Evolutionary conservation across 371 early-diverging fungal species (phyloP), one percentile per base, ranked within the genome.

Genomic region (Circinella minor): DNA sequence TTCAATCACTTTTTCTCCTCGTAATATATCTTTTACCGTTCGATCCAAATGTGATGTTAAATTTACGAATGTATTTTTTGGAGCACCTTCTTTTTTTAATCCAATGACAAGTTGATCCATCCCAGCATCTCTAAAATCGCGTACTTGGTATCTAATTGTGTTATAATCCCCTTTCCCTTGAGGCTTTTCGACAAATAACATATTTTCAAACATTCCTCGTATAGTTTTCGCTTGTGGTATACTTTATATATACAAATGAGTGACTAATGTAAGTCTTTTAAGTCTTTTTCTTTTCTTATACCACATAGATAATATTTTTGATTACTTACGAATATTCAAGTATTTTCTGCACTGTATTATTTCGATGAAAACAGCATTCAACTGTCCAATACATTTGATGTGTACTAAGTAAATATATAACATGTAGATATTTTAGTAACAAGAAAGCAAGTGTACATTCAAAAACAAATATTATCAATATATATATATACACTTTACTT

Each of bases 301-400:
- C 2, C 27, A 27, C 27, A 27, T 27, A 27, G 27, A 27, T 27
- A 1, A 27, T 27, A 27, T 27, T 27, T 27, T 27, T 27, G 27
- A 27, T 27, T 34, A 63, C 77, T 72, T 75, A 82, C 77, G 74
- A 74, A 54, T 83, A 81, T 17, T 80, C 77, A 43, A 83, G 57
- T 14, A 78, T 72, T 20, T 71, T 68, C 36, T 83, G 70, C 18
- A 64, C 65, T 14, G 67, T 61, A 34, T 63, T 69, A 17, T 65
- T 39, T 14, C 49, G 55, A 67, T 72, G 72, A 57, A 80, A 82
- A 15, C 67, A 68, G 9, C 70, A 74, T 70, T 83, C 84, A 1
- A 81, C 48, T 3, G 84, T 71, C 84, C 84, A 83, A 59, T 74
- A 79, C 4, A 83, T 70, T 36, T 75, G 68, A 36, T 71, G 69